A percentile compares a stretch with the other conserved stretches of the same genome.
Evolutionary conservation across 2,329 filamentous ascomycete genomes (phyloP).

Genomic region (Penicillium sp.): DNA sequence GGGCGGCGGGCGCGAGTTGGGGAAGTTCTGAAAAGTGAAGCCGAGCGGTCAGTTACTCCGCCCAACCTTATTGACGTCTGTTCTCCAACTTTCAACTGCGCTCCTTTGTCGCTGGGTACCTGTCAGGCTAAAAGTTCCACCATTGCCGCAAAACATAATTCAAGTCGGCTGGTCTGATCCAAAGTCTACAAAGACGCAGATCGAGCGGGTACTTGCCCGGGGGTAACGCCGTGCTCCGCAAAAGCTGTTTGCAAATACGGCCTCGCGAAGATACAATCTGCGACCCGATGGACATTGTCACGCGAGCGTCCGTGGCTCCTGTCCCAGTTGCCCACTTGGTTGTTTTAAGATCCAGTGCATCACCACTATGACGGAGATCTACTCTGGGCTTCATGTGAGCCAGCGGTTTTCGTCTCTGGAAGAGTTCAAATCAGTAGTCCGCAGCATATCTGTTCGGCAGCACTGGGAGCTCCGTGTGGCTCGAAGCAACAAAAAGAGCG

Average conservation of each 20-base stretch:
- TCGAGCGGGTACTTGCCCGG: constrained; percentile 15
- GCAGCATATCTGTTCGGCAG: constrained; percentile 43
- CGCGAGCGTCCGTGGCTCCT: constrained; percentile 15
- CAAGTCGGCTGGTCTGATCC: background rate
- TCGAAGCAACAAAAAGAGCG: constrained; percentile 44
- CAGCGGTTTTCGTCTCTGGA: constrained; percentile 42
- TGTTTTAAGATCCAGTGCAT: constrained; percentile 11
- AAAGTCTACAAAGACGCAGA: background rate
- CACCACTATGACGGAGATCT: constrained; percentile 39
- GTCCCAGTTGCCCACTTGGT: constrained; percentile 16
- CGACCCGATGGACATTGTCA: constrained; percentile 30
- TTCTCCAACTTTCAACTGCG: constrained; percentile 6
- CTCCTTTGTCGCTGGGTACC: background rate
- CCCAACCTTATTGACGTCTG: constrained; percentile 6
- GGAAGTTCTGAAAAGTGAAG: constrained; percentile 21
- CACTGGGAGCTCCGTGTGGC: constrained; percentile 44
- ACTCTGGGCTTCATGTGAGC: constrained; percentile 42
- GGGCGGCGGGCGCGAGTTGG: background rate
- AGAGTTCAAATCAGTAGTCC: constrained; percentile 41
- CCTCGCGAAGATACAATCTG: constrained; percentile 7
- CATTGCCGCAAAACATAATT: background rate
- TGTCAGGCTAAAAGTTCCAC: background rate
- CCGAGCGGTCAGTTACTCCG: constrained; percentile 21
- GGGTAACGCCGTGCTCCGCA: constrained; percentile 14
- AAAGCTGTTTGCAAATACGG: constrained; percentile 6